Conservation (phyloP, 441 rosid species). For the Euphorbia celastroides region DNA sequence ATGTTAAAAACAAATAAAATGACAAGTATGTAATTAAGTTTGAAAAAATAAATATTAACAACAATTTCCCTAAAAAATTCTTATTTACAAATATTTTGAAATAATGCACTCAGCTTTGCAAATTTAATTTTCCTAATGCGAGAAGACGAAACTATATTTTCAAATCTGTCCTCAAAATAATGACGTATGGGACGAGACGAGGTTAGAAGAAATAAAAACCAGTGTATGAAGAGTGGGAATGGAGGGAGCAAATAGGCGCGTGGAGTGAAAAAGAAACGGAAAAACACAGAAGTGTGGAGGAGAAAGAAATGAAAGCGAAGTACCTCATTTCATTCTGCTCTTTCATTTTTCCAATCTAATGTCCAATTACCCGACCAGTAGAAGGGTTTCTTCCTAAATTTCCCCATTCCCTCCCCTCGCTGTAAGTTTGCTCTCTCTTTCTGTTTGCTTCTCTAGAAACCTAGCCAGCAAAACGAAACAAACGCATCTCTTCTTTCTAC, state of each 20-base stretch:
- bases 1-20: no score
- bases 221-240: background rate
- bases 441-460: constrained; percentile 29
- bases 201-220: no score
- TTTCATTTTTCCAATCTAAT: background rate
- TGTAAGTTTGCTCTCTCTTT: constrained; percentile 6
- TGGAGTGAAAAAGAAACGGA: background rate
- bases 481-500: background rate
- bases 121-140: no score
- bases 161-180: no score
- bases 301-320: background rate
- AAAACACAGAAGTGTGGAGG: background rate
- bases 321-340: background rate
- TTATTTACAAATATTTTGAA: no score
- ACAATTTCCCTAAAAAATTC: no score
- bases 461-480: background rate
- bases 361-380: background rate
- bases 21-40: no score
- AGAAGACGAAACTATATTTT: no score
- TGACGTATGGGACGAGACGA: no score
- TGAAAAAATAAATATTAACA: no score
- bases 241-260: background rate
- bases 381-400: background rate
- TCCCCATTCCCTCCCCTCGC: background rate
- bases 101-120: no score